A percentile compares a stretch with the other conserved stretches of the same genome.
phyloP scores from a whole-genome alignment of 2,329 filamentous ascomycete species.

The Colletotrichum noveboracense region DNA sequence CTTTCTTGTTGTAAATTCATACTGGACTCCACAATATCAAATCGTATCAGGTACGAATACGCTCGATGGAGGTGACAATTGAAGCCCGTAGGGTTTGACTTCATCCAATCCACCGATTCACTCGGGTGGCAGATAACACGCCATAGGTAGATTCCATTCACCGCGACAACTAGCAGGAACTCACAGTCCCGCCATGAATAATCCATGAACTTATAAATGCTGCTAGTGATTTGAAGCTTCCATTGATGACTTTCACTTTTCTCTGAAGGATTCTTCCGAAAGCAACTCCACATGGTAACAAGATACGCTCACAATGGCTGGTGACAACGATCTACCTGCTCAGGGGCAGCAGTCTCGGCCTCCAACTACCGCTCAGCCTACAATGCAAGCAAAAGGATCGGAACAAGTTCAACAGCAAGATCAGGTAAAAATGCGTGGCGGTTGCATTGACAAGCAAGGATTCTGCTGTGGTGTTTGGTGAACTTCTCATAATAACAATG shows the following conservation, averaged over 20 bases:
- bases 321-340: background rate
- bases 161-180: background rate
- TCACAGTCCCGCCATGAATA: background rate
- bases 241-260: fast-evolving
- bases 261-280: fast-evolving
- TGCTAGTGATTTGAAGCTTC: background rate
- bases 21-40: background rate
- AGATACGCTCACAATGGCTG: background rate
- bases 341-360: background rate
- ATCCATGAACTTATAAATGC: background rate
- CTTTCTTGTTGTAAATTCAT: background rate
- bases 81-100: background rate
- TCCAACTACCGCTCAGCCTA: fast-evolving
- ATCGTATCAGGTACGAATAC: background rate
- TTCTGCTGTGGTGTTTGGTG: background rate
- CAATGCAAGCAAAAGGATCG: background rate
- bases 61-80: background rate
- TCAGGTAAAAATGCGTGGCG: background rate
- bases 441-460: background rate
- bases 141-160: background rate
- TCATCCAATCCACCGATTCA: background rate
- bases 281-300: background rate
- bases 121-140: background rate
- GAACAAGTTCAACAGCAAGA: background rate
- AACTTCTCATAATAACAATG: background rate